These are phyloP conservation scores for Takakia lepidozioides DNA, from an alignment of 225 moss, liverwort and hornwort genomes.

Conservation along the genomic window DNA sequence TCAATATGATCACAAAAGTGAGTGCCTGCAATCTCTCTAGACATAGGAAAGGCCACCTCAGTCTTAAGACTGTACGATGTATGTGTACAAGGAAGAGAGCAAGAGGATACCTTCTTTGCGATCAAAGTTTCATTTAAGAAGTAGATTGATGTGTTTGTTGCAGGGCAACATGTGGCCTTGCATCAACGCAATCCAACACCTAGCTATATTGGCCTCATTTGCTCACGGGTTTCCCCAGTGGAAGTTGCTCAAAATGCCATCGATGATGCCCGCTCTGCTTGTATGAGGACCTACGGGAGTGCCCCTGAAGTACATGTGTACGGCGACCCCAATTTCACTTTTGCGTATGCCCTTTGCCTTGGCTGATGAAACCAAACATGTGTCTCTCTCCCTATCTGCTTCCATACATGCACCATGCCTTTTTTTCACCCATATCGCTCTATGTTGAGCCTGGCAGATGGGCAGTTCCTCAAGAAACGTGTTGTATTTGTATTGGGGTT, in stretches of 20 bases:
- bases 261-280: constrained; percentile 87
- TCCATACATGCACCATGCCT: too few relatives aligned
- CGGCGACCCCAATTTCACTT: constrained; percentile 69
- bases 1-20: too few relatives aligned
- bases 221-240: constrained; percentile 63
- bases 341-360: constrained; percentile 44
- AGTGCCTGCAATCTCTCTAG: too few relatives aligned
- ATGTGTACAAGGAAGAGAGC: too few relatives aligned
- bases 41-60: too few relatives aligned
- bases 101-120: too few relatives aligned
- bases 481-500: too few relatives aligned
- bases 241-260: constrained; percentile 87
- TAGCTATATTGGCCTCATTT: constrained; percentile 73
- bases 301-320: constrained; percentile 85
- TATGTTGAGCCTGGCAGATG: neutral
- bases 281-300: constrained; percentile 91
- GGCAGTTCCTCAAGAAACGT: neutral
- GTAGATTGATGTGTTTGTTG: constrained; percentile 2
- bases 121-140: too few relatives aligned
- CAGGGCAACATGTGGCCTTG: constrained; percentile 89
- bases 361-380: neutral
- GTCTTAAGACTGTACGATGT: too few relatives aligned
- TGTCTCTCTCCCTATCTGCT: neutral
- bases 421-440: neutral
- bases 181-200: constrained; percentile 54